These are phyloP conservation scores for Irpex sp. DNA, from an alignment of 1,284 basidiomycete genomes.

Conservation along the genomic window DNA sequence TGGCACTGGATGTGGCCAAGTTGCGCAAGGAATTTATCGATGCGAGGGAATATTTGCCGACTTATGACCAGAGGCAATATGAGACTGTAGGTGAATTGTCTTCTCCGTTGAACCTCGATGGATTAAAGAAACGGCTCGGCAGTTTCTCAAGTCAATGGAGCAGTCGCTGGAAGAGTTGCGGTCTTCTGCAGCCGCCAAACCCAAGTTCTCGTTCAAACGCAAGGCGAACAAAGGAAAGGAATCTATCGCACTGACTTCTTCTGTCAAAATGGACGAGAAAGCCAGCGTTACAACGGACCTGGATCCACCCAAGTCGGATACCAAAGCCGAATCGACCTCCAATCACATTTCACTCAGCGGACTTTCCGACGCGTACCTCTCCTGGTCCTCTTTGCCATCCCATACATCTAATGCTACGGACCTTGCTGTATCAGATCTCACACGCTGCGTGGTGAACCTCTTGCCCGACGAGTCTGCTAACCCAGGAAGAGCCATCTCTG, in stretches of 20 bases:
- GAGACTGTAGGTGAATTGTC: slow-evolving; percentile 49
- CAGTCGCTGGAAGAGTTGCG: slow-evolving; percentile 48
- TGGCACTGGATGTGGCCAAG: slow-evolving; percentile 33
- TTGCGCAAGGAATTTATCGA: slow-evolving; percentile 58
- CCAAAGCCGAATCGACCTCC: slow-evolving; percentile 10
- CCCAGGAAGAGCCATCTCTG: slow-evolving; percentile 34
- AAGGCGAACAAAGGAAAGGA: slow-evolving; percentile 29
- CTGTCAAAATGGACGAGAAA: not conserved
- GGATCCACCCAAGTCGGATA: not conserved
- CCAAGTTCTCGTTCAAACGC: slow-evolving; percentile 73
- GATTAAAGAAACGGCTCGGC: not conserved
- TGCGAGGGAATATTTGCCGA: slow-evolving; percentile 59
- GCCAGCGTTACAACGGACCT: not conserved
- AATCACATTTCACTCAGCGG: slow-evolving; percentile 16
- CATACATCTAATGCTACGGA: slow-evolving; percentile 36
- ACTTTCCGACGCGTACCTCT: slow-evolving; percentile 19
- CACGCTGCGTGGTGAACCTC: slow-evolving; percentile 67
- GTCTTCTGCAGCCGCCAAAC: slow-evolving; percentile 40
- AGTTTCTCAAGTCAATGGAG: slow-evolving; percentile 64
- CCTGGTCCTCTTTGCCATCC: slow-evolving; percentile 21
- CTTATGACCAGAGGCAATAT: slow-evolving; percentile 71
- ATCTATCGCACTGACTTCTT: not conserved
- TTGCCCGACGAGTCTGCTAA: slow-evolving; percentile 25
- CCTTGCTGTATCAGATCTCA: slow-evolving; percentile 55
- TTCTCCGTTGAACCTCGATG: not conserved